Base-by-base conservation (phyloP, 768 basidiomycete genomes). In the Cystobasidium onofrii region DNA sequence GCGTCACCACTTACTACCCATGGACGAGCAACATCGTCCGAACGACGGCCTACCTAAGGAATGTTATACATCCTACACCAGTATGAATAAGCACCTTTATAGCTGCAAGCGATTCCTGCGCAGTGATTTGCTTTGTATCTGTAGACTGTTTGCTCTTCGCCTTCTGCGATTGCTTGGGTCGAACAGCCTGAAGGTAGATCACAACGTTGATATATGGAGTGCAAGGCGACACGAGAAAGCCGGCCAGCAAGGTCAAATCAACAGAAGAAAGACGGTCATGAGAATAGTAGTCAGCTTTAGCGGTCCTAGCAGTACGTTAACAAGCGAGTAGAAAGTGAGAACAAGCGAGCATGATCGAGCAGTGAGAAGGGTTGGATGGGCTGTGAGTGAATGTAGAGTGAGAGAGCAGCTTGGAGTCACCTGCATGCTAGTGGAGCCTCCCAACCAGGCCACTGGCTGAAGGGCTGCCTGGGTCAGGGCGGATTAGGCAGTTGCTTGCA, bases 21-120 rank as follows among this genome's bases (percentile, higher is more conserved):
- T n/a, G n/a, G n/a, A n/a, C n/a, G n/a, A n/a, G n/a, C n/a, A n/a
- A 39, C 29, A 29, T 18, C 17, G 13, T 6, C 39, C 39, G 39
- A 33, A 25, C 46, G 2, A 33, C 20, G 1, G 15, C 72, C 18
- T 10, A 76, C 77, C 77, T 64, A 1, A 78, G 63, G 65, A 62
- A 78, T 27, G 76, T 73, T 65, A 78, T 69, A 43, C 77, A 78
- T 31, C 75, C 77, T 17, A 78, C 57, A 18, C 77, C 77, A 0
- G 76, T 75, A 13, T 67, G 25, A 39, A 78, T 41, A 2, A 78
- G 75, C 3, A 39, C 36, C 67, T 74, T 41, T 13, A 63, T 29
- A 36, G 31, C 29, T 4, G n/a, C 12, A 2, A 31, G 25, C 13
- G 64, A 34, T 29, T 72, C 31, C n/a, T 25, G 31, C n/a, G 34